These are phyloP conservation scores for Hyphodiscus hymeniophilus DNA, from an alignment of 495 filamentous ascomycete genomes.

Conservation along the genomic window DNA sequence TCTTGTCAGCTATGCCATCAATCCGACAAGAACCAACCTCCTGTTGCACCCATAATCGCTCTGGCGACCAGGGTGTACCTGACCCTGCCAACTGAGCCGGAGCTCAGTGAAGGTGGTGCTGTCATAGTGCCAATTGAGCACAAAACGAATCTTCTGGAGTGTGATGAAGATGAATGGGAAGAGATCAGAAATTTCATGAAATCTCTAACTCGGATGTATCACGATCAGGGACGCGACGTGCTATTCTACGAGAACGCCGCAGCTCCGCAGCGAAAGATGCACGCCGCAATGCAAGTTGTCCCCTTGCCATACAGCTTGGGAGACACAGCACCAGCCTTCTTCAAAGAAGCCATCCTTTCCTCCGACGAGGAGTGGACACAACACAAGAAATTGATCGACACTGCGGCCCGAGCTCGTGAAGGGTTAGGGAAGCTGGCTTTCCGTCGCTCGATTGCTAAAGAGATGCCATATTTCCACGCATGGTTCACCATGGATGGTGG, in stretches of 20 bases:
- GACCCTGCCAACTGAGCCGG: slow-evolving; percentile 83
- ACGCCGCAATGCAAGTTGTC: slow-evolving; percentile 80
- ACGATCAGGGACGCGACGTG: slow-evolving; percentile 81
- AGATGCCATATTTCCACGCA: slow-evolving; percentile 98
- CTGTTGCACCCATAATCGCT: slow-evolving; percentile 84
- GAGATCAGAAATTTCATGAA: slow-evolving; percentile 99
- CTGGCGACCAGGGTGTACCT: slow-evolving; percentile 82
- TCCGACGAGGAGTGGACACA: slow-evolving; percentile 91
- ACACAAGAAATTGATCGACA: slow-evolving; percentile 91
- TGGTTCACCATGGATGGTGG: slow-evolving; percentile 94
- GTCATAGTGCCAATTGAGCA: slow-evolving; percentile 88
- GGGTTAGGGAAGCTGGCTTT: slow-evolving; percentile 78
- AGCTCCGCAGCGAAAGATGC: slow-evolving; percentile 63
- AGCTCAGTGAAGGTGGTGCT: slow-evolving; percentile 74
- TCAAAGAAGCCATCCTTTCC: slow-evolving; percentile 85
- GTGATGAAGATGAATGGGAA: slow-evolving; percentile 99
- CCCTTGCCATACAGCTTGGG: slow-evolving; percentile 83
- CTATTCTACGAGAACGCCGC: slow-evolving; percentile 98
- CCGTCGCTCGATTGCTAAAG: slow-evolving; percentile 74
- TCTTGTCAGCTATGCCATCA: slow-evolving; percentile 88
- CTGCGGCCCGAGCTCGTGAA: slow-evolving; percentile 54
- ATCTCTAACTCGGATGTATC: slow-evolving; percentile 84
- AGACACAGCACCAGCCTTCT: slow-evolving; percentile 88
- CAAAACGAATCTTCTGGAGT: slow-evolving; percentile 83
- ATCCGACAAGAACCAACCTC: slow-evolving; percentile 75